phyloP scores from a whole-genome alignment of 257 asterid species.

The Phtheirospermum japonicum region DNA sequence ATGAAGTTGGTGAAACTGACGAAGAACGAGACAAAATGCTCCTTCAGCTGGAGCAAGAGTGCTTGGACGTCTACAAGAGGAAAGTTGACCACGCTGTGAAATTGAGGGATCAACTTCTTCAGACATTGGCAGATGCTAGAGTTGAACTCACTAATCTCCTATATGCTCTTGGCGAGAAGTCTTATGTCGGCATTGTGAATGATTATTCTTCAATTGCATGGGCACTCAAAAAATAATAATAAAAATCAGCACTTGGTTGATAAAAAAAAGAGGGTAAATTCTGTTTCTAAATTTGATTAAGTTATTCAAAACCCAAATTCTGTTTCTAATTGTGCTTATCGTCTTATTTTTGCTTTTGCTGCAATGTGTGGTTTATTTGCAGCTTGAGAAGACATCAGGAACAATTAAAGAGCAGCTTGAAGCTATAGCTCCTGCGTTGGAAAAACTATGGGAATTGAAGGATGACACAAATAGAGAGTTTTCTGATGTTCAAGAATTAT shows the following conservation, averaged over 20 bases:
- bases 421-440: conserved; percentile 84
- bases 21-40: too few species aligned
- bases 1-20: too few species aligned
- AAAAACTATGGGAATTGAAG: conserved; percentile 77
- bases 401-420: conserved; percentile 95
- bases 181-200: conserved; percentile 71
- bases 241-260: too few species aligned
- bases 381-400: conserved; percentile 94
- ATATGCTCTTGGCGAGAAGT: conserved; percentile 83
- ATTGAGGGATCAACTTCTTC: conserved; percentile 78
- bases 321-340: too few species aligned
- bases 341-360: neutral
- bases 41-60: too few species aligned
- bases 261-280: too few species aligned
- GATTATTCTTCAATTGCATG: too few species aligned
- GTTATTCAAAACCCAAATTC: too few species aligned
- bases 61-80: too few species aligned
- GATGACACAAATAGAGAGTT: conserved; percentile 82
- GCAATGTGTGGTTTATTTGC: conserved; percentile 15
- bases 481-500: too few species aligned
- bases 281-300: too few species aligned
- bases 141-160: conserved; percentile 82
- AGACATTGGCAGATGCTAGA: conserved; percentile 84
- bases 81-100: conserved; percentile 91
- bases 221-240: too few species aligned